A percentile compares a stretch with the other conserved stretches of the same genome.
Evolutionary conservation across 306 rosid genomes (phyloP).

Genomic region (Vigna unguiculata): DNA sequence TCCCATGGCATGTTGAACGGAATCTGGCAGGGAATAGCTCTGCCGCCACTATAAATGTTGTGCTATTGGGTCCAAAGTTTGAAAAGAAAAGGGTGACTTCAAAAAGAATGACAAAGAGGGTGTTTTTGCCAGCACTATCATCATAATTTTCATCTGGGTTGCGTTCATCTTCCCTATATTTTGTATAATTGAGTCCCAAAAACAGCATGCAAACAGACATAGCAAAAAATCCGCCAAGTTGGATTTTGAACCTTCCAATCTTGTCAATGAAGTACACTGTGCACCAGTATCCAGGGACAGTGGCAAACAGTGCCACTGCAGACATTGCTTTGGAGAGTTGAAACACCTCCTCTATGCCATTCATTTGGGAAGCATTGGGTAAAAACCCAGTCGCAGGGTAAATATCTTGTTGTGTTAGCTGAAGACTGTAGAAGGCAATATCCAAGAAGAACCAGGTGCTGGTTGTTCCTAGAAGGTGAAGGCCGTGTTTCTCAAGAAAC

Average conservation of each 20-base stretch:
- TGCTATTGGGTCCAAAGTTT: slow-evolving; percentile 80
- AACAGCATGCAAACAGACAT: slow-evolving; percentile 63
- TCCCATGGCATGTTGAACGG: slow-evolving; percentile 73
- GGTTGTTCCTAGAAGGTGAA: slow-evolving; percentile 68
- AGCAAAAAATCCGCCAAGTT: slow-evolving; percentile 64
- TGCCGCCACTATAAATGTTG: slow-evolving; percentile 72
- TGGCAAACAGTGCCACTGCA: slow-evolving; percentile 64
- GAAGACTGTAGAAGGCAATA: slow-evolving; percentile 70
- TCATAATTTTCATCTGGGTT: slow-evolving; percentile 1
- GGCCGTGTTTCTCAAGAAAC: slow-evolving; percentile 59
- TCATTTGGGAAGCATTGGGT: slow-evolving; percentile 56
- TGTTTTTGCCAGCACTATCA: slow-evolving; percentile 37
- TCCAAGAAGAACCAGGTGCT: slow-evolving; percentile 75
- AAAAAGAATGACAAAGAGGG: slow-evolving; percentile 55
- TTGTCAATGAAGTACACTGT: slow-evolving; percentile 65
- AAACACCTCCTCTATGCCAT: slow-evolving; percentile 68
- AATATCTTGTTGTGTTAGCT: slow-evolving; percentile 68
- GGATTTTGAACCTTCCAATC: slow-evolving; percentile 63
- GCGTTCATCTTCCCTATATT: slow-evolving; percentile 42
- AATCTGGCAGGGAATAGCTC: slow-evolving; percentile 69
- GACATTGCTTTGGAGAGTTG: slow-evolving; percentile 67
- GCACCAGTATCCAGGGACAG: slow-evolving; percentile 80
- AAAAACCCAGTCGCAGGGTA: slow-evolving; percentile 70
- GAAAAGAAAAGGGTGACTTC: slow-evolving; percentile 76
- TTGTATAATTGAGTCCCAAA: slow-evolving; percentile 52